Evolutionary conservation across 805 yeast genomes (phyloP).

Genomic region (Wickerhamomyces queroliae): DNA sequence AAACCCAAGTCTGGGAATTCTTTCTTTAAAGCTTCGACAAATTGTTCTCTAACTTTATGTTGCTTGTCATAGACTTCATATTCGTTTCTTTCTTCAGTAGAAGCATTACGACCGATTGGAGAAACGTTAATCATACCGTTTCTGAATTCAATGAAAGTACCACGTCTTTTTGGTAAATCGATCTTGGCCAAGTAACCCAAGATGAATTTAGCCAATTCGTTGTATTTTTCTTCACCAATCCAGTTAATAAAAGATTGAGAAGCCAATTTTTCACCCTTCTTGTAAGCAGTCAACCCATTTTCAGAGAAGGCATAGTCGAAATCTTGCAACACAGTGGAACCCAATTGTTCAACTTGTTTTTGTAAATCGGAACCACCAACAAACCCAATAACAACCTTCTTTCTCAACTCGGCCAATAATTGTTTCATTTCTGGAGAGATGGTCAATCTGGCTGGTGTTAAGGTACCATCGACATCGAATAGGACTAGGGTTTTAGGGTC

Average conservation of each 20-base stretch:
- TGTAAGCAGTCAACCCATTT: constrained; percentile 97
- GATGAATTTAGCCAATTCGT: constrained; percentile 79
- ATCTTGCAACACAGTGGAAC: constrained; percentile 65
- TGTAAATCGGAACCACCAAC: constrained; percentile 96
- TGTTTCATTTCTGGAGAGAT: constrained; percentile 74
- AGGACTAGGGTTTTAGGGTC: constrained; percentile 83
- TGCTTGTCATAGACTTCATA: constrained; percentile 79
- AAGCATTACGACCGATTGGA: constrained; percentile 98
- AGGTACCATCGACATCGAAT: constrained; percentile 97
- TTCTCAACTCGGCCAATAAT: constrained; percentile 67
- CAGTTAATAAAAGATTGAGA: constrained; percentile 91
- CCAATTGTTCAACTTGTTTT: constrained; percentile 96
- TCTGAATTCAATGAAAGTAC: constrained; percentile 98
- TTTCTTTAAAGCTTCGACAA: constrained; percentile 80
- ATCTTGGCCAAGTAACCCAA: constrained; percentile 77
- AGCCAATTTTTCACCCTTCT: constrained; percentile 79
- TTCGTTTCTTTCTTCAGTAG: constrained; percentile 88
- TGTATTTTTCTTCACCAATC: constrained; percentile 95
- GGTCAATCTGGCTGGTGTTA: constrained; percentile 91
- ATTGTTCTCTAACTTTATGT: constrained; percentile 74
- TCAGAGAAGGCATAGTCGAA: constrained; percentile 97
- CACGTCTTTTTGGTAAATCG: constrained; percentile 95
- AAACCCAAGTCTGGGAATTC: constrained; percentile 79
- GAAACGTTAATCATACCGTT: constrained; percentile 99
- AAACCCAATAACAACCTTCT: constrained; percentile 92